These are phyloP conservation scores for Ascochyta koolunga DNA, from an alignment of 2,329 filamentous ascomycete genomes.

Conservation along the genomic window DNA sequence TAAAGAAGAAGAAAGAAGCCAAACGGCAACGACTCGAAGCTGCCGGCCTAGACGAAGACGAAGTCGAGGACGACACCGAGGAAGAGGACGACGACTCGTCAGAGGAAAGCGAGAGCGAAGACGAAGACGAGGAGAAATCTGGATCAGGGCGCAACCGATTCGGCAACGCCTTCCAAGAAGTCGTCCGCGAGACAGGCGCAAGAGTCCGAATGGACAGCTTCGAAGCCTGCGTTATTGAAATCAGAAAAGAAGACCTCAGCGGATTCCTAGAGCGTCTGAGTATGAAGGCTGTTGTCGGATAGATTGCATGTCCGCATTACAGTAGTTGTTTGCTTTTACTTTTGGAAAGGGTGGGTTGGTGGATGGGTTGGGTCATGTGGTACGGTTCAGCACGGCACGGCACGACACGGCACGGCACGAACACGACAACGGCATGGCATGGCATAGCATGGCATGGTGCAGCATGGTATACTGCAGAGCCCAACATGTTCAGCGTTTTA, in stretches of 20 bases:
- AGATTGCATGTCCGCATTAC: no score
- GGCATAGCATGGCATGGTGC: conserved; percentile 15
- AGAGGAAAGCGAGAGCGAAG: conserved; percentile 60
- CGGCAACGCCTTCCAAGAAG: conserved; percentile 93
- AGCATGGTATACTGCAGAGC: conserved; percentile 8
- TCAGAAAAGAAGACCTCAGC: conserved; percentile 92
- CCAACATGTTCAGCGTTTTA: conserved; percentile 1
- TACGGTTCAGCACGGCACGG: no score
- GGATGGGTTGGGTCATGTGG: no score
- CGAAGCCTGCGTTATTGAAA: conserved; percentile 95
- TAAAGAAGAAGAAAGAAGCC: conserved; percentile 64
- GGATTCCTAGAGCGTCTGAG: conserved; percentile 91
- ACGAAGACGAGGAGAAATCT: conserved; percentile 64
- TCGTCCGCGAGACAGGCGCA: conserved; percentile 88
- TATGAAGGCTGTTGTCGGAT: conserved; percentile 80
- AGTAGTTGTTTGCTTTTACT: no score
- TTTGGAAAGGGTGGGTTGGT: no score
- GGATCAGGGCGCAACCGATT: conserved; percentile 86
- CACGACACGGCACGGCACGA: not conserved
- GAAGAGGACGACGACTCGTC: conserved; percentile 58
- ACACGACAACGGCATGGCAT: conserved; percentile 6
- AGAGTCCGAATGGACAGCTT: conserved; percentile 94
- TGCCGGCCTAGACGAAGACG: conserved; percentile 67
- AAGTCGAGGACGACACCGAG: conserved; percentile 56
- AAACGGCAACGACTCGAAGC: conserved; percentile 45